phyloP scores from a whole-genome alignment of 78 protist species.

The Reticulomyxa filosa region DNA sequence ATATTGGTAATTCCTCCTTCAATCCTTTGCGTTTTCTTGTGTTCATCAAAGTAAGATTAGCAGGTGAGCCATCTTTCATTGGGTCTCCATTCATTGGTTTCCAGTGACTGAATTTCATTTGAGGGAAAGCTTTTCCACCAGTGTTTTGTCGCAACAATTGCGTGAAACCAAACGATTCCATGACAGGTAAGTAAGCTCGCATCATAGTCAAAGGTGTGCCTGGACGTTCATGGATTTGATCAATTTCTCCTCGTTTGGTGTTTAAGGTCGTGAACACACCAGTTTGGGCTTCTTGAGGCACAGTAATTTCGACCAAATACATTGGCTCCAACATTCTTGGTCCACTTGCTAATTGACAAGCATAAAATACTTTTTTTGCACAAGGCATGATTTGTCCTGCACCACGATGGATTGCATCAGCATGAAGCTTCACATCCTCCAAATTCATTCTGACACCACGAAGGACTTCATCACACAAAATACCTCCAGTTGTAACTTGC shows the following conservation, averaged over 20 bases:
- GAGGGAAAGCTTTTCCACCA: constrained; percentile 98
- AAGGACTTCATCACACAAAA: constrained; percentile 82
- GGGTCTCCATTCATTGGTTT: constrained; percentile 41
- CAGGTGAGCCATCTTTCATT: constrained; percentile 29
- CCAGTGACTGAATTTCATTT: constrained; percentile 94
- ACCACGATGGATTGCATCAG: constrained; percentile 98
- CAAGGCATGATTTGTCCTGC: constrained; percentile 26
- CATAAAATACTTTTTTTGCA: constrained; percentile 6
- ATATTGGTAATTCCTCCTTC: constrained; percentile 40
- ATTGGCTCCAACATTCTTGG: constrained; percentile 18
- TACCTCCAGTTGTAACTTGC: constrained; percentile 37
- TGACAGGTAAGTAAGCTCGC: constrained; percentile 88
- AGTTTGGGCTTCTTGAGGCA: constrained; percentile 2
- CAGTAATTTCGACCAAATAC: constrained; percentile 9
- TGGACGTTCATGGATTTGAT: too few relatives aligned
- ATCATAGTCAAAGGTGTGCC: too few relatives aligned
- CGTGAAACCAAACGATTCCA: constrained; percentile 96
- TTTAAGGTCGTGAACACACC: constrained; percentile 12
- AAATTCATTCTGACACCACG: constrained; percentile 79
- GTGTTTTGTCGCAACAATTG: constrained; percentile 70
- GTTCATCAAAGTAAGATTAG: too few relatives aligned
- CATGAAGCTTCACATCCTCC: constrained; percentile 79
- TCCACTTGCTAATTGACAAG: constrained; percentile 8
- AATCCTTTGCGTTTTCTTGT: constrained; percentile 93
- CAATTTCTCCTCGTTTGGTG: background rate